These are phyloP conservation scores for Colletotrichum salicis DNA, from an alignment of 2,329 filamentous ascomycete genomes.

Conservation along the genomic window DNA sequence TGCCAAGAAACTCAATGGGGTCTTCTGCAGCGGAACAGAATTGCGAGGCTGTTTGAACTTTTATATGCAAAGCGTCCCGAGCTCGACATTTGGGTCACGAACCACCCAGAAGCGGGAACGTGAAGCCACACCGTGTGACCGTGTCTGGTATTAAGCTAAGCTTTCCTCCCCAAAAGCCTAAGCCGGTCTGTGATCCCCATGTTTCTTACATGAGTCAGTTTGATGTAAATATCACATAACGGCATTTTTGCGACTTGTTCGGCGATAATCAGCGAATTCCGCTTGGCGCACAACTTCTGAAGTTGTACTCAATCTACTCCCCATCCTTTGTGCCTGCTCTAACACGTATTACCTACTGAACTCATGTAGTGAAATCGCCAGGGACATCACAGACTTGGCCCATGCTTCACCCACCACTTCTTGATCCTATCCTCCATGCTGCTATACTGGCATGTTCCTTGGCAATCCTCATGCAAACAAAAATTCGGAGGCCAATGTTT, in stretches of 20 bases:
- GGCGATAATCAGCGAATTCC: too few relatives aligned
- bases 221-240: too few relatives aligned
- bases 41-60: slow-evolving; percentile 7
- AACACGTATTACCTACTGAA: not conserved
- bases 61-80: slow-evolving; percentile 17
- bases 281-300: too few relatives aligned
- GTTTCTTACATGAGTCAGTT: too few relatives aligned
- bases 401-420: not conserved
- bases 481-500: not conserved
- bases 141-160: not conserved
- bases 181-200: too few relatives aligned
- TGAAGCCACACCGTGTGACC: not conserved
- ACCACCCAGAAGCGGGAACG: not conserved
- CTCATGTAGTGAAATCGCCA: not conserved
- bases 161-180: not conserved
- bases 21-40: not conserved
- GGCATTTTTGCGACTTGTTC: too few relatives aligned
- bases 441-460: not conserved
- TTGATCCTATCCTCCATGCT: not conserved
- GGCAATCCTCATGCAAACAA: not conserved
- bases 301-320: not conserved
- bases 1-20: slow-evolving; percentile 1
- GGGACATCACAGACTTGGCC: not conserved
- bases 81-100: not conserved
- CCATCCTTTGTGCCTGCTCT: not conserved